Conservation (phyloP, 2,329 filamentous ascomycete species). For the Colletotrichum sidae region DNA sequence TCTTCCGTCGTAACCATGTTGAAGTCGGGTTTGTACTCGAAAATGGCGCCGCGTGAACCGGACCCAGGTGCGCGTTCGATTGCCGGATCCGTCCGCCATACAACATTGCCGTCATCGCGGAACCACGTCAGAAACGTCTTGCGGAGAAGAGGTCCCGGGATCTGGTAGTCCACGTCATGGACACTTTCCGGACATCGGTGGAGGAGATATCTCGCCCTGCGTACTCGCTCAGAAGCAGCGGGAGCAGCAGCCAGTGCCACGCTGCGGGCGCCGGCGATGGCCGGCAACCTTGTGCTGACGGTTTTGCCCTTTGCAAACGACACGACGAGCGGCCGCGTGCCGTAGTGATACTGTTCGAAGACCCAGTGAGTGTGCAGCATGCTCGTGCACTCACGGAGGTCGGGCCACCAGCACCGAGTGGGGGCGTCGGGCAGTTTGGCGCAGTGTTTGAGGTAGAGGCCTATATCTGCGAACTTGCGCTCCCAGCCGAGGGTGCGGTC, state of each 20-base stretch:
- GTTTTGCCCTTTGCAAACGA: constrained; percentile 39
- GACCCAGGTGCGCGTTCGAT: constrained; percentile 8
- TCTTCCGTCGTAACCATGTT: constrained; percentile 52
- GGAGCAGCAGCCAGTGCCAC: constrained; percentile 9
- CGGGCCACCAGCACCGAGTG: constrained; percentile 44
- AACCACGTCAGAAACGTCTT: constrained; percentile 31
- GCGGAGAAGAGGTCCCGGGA: constrained; percentile 33
- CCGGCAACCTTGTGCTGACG: constrained; percentile 43
- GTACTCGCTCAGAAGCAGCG: background rate
- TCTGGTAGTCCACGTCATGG: constrained; percentile 43
- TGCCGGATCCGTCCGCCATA: constrained; percentile 21
- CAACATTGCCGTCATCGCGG: constrained; percentile 31
- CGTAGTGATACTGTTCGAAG: constrained; percentile 51
- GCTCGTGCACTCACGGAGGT: constrained; percentile 45
- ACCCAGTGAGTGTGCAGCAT: constrained; percentile 50
- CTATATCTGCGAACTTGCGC: constrained; percentile 49
- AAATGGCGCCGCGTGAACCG: constrained; percentile 10
- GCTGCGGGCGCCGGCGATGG: constrained; percentile 10
- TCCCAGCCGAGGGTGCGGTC: constrained; percentile 56
- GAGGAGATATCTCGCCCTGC: constrained; percentile 34
- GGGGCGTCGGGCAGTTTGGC: constrained; percentile 42
- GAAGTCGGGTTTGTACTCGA: constrained; percentile 30
- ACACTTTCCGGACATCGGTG: constrained; percentile 37
- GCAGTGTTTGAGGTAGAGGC: constrained; percentile 52
- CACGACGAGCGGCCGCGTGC: constrained; percentile 42